Evolutionary conservation across 306 rosid genomes (phyloP).

Genomic region (Dalbergia cultrata): DNA sequence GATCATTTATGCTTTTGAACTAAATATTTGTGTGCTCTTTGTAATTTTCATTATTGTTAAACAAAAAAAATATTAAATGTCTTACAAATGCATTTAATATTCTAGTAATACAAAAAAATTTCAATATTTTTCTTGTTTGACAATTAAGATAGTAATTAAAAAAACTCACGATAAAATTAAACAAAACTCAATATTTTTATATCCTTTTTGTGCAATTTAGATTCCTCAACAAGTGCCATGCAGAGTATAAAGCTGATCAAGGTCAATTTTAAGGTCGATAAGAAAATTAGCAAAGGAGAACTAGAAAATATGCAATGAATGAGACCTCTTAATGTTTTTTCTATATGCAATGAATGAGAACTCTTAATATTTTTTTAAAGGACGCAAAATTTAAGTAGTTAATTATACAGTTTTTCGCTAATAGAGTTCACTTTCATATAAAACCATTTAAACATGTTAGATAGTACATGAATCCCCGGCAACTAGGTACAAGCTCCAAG

Average conservation of each 20-base stretch:
- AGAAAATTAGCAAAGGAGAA: background rate
- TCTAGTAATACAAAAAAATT: too few relatives aligned
- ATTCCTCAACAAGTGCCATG: background rate
- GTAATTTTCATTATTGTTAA: too few relatives aligned
- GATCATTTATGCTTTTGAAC: too few relatives aligned
- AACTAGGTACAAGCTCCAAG: background rate
- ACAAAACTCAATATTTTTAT: background rate
- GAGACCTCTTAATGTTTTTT: background rate
- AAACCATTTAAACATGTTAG: background rate
- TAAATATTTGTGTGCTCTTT: too few relatives aligned
- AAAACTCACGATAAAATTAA: too few relatives aligned
- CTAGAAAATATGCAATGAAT: background rate
- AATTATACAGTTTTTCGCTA: background rate
- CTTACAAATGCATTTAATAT: too few relatives aligned
- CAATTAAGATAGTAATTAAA: too few relatives aligned
- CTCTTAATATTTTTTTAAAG: too few relatives aligned
- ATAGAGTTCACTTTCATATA: background rate
- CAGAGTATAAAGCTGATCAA: slow-evolving; percentile 1
- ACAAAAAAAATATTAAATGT: too few relatives aligned
- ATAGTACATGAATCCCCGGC: slow-evolving; percentile 3
- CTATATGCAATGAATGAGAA: background rate
- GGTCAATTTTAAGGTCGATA: background rate
- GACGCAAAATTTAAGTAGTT: background rate
- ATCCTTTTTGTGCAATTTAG: background rate
- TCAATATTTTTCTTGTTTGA: too few relatives aligned